phyloP scores from a whole-genome alignment of 2,329 filamentous ascomycete genomes.

The Fusarium musae region DNA sequence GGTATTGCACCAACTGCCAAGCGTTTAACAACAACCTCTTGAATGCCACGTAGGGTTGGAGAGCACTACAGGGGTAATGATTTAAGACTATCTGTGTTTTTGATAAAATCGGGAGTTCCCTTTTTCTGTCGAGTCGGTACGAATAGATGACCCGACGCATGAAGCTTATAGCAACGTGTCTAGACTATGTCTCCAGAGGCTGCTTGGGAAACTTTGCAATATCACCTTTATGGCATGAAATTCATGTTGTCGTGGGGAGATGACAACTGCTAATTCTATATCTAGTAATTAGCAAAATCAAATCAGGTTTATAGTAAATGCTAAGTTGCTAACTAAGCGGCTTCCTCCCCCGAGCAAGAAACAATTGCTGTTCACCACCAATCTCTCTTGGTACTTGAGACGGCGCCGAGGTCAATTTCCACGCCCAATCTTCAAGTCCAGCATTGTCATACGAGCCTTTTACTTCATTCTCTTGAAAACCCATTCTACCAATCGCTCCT shows the following conservation, averaged over 20 bases:
- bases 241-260: fast-evolving
- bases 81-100: background rate
- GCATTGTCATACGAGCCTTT: slow-evolving; percentile 34
- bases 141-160: background rate
- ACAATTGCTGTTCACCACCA: slow-evolving; percentile 42
- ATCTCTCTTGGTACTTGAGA: slow-evolving; percentile 39
- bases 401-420: slow-evolving; percentile 38
- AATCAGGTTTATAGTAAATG: background rate
- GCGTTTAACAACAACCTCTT: background rate
- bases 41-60: background rate
- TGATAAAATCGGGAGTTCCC: background rate
- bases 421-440: slow-evolving; percentile 40
- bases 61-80: background rate
- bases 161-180: background rate
- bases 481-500: slow-evolving; percentile 33
- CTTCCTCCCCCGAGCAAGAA: slow-evolving; percentile 41
- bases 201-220: background rate
- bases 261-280: background rate
- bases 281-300: background rate
- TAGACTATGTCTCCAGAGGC: background rate
- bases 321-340: background rate
- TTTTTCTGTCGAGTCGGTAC: background rate
- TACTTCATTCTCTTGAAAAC: slow-evolving; percentile 41
- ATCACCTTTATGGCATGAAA: background rate
- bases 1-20: background rate